Evolutionary conservation across 164 flowering plant species (phyloP), one percentile per base, ranked within the genome.

Genomic region (Vitis rotundifolia): DNA sequence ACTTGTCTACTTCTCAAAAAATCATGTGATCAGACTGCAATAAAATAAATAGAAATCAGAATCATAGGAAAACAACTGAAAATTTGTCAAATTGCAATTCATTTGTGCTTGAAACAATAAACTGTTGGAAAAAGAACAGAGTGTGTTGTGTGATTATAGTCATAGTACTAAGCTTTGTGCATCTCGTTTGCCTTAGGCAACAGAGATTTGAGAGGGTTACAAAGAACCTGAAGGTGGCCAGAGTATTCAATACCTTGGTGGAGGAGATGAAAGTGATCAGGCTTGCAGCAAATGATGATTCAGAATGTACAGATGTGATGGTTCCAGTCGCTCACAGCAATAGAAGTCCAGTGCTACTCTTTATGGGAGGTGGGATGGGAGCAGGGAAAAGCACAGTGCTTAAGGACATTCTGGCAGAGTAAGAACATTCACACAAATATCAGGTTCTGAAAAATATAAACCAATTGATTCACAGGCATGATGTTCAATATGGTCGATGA

Each of bases 361-460:
- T 84, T 77, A 84, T 84, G 87, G 87, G 87, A 14, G 87, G 87
- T 44, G 87, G 87, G 10, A 84, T 84, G 87, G 87, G 87, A 64
- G 87, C 87, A n/a, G 87, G 87, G 10, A 84, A 84, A 72, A 84
- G 85, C 76, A 84, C 87, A 26, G 87, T 84, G 22, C 83, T 84
- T 11, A 78, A 82, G 66, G 87, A 84, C 67, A 84, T 84, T 59
- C 83, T 84, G 55, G 77, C 81, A 72, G 85, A 84, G 87, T 84
- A 79, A 68, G 79, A 51, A 61, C 16, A 49, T 54, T 47, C 15
- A 26, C 55, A 14, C 44, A 37, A 37, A 37, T 37, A 37, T 37
- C 44, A 37, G 44, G 44, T 37, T 37, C 44, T 37, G 44, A 6
- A 37, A 6, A 37, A 3, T 37, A 37, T 37, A 37, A 37, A 37